A percentile compares a stretch with the other conserved stretches of the same genome.
These are phyloP conservation scores for Gnomoniopsis smithogilvyi DNA, from an alignment of 2,329 filamentous ascomycete species.

Conservation along the genomic window DNA sequence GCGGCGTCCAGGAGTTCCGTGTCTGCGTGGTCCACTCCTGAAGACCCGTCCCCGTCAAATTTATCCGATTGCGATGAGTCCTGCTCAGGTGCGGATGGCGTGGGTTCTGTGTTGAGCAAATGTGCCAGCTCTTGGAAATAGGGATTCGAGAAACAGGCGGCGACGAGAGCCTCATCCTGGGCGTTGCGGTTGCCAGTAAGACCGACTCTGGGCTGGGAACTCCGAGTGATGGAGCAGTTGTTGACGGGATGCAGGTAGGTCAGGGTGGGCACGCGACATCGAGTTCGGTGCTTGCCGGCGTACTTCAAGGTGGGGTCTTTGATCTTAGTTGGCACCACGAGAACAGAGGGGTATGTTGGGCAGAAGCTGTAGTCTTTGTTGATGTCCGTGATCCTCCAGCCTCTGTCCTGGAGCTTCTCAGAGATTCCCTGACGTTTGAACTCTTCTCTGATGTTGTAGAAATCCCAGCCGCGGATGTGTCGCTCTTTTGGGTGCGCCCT, in stretches of 20 bases:
- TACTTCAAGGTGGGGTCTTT: constrained; percentile 98
- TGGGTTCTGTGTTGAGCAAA: constrained; percentile 31
- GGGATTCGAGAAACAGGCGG: constrained; percentile 84
- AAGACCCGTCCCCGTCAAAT: constrained; percentile 54
- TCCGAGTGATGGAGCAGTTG: constrained; percentile 93
- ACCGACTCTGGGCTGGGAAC: constrained; percentile 87
- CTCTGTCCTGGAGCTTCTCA: constrained; percentile 70
- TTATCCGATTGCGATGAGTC: constrained; percentile 46
- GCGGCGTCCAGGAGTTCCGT: constrained; percentile 60
- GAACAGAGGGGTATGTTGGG: constrained; percentile 81
- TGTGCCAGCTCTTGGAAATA: constrained; percentile 37
- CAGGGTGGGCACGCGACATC: constrained; percentile 81
- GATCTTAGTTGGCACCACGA: constrained; percentile 83
- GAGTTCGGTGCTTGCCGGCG: constrained; percentile 82
- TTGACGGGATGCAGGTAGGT: constrained; percentile 96
- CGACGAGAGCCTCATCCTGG: constrained; percentile 91
- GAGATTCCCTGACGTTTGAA: constrained; percentile 86
- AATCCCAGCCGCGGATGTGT: constrained; percentile 72
- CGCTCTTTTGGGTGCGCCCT: constrained; percentile 57
- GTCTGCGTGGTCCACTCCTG: constrained; percentile 42
- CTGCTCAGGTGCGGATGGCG: constrained; percentile 47
- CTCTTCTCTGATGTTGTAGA: constrained; percentile 84
- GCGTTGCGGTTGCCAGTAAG: constrained; percentile 85
- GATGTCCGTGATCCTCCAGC: constrained; percentile 88
- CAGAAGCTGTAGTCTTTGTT: constrained; percentile 90